phyloP scores from a whole-genome alignment of 352 stramenopile genomes.

The Pythium dissimile region DNA sequence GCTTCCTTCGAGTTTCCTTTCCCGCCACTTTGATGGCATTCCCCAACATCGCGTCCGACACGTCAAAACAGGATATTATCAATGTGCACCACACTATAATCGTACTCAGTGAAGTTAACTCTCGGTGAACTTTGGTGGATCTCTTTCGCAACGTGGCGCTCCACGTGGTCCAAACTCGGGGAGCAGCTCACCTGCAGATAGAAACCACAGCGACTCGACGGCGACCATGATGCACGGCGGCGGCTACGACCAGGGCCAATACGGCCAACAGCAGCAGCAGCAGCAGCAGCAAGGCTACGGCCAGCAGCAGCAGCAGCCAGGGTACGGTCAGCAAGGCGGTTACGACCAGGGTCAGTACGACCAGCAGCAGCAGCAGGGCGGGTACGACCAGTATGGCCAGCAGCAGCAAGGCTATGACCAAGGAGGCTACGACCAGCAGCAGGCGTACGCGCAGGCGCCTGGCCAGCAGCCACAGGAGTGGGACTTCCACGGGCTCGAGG shows the following conservation, averaged over 20 bases:
- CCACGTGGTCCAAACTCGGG: background rate
- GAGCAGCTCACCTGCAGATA: background rate
- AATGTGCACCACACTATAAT: slow-evolving; percentile 1
- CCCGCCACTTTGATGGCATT: no score
- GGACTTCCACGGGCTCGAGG: slow-evolving; percentile 83
- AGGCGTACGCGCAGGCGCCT: slow-evolving; percentile 31
- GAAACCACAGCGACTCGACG: background rate
- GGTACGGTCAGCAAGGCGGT: slow-evolving; percentile 22
- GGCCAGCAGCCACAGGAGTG: slow-evolving; percentile 80
- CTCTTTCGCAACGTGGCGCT: background rate
- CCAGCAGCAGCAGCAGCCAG: slow-evolving; percentile 43
- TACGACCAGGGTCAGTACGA: slow-evolving; percentile 25
- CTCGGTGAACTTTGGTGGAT: no score
- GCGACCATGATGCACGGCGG: slow-evolving; percentile 49
- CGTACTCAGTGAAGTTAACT: background rate
- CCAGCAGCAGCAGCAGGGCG: slow-evolving; percentile 44
- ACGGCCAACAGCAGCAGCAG: slow-evolving; percentile 42
- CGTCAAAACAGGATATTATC: no score
- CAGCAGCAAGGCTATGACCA: slow-evolving; percentile 32
- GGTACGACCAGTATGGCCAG: slow-evolving; percentile 40
- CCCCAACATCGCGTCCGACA: no score
- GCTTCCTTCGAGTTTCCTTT: no score
- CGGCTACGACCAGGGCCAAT: slow-evolving; percentile 30
- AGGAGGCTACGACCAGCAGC: slow-evolving; percentile 28
- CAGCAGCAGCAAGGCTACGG: slow-evolving; percentile 34